Evolutionary conservation across 1,284 basidiomycete genomes (phyloP).

Genomic region (Sporisorium sorghi): DNA sequence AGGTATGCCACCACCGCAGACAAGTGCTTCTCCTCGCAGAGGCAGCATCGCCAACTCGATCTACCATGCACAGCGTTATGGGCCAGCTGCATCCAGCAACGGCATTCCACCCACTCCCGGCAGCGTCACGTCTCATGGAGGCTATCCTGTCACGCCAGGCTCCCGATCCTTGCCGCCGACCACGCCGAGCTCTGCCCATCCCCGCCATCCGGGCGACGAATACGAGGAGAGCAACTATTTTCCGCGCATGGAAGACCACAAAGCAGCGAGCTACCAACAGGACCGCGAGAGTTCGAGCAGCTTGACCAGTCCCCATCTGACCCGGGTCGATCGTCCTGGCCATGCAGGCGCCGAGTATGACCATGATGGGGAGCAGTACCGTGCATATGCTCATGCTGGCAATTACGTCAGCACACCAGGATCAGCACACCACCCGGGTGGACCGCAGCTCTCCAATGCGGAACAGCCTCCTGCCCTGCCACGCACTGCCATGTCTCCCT

Average conservation of each 20-base stretch:
- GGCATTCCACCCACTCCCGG: constrained; percentile 37
- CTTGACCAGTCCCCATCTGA: constrained; percentile 30
- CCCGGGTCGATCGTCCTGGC: constrained; percentile 10
- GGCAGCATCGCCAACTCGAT: constrained; percentile 18
- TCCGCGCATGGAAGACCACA: constrained; percentile 17
- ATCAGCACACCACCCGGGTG: constrained; percentile 11
- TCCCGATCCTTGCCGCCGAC: constrained; percentile 32
- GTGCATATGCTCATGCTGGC: constrained; percentile 5
- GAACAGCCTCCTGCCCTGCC: constrained; percentile 29
- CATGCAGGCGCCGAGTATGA: constrained; percentile 1
- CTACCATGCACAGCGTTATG: constrained; percentile 9
- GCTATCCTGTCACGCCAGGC: constrained; percentile 37
- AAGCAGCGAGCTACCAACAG: constrained; percentile 5
- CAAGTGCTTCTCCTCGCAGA: constrained; percentile 29
- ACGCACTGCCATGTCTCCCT: constrained; percentile 12
- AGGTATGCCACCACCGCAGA: constrained; percentile 39
- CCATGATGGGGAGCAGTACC: constrained; percentile 5
- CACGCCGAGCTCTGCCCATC: constrained; percentile 22
- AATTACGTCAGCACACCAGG: constrained; percentile 18
- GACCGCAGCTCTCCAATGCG: constrained; percentile 6
- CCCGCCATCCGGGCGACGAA: constrained; percentile 9
- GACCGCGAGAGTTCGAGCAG: constrained; percentile 19
- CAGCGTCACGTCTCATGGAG: constrained; percentile 19
- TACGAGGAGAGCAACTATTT: constrained; percentile 45
- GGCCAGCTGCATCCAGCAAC: constrained; percentile 20